These are phyloP conservation scores for Ascobolus immersus DNA, from an alignment of 495 filamentous ascomycete species.

Conservation along the genomic window DNA sequence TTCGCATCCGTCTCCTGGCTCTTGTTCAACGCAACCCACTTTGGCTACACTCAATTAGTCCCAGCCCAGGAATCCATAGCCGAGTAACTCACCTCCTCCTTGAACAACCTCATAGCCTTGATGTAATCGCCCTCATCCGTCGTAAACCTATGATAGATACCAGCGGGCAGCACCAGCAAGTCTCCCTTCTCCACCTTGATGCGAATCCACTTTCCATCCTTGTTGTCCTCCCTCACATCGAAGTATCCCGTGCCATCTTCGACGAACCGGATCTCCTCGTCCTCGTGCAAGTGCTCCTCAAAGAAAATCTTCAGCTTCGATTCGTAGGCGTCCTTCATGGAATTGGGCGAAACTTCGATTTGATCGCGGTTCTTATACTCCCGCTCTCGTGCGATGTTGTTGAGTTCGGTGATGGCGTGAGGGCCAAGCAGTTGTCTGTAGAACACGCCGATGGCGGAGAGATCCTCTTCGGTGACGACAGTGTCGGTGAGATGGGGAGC, in stretches of 20 bases:
- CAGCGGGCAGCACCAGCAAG: slow-evolving; percentile 76
- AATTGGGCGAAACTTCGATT: slow-evolving; percentile 63
- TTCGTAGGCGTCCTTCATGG: slow-evolving; percentile 59
- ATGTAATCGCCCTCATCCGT: slow-evolving; percentile 80
- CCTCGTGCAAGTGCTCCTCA: slow-evolving; percentile 85
- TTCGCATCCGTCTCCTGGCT: slow-evolving; percentile 54
- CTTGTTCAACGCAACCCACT: slow-evolving; percentile 89
- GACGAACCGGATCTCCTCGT: slow-evolving; percentile 97
- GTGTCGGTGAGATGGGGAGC: slow-evolving; percentile 65
- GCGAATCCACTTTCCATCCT: slow-evolving; percentile 57
- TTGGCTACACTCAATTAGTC: slow-evolving; percentile 27
- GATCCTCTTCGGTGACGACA: slow-evolving; percentile 30
- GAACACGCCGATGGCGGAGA: slow-evolving; percentile 49
- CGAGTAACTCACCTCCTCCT: slow-evolving; percentile 38
- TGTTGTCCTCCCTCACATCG: slow-evolving; percentile 49
- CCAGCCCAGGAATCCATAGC: too few species aligned
- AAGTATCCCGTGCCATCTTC: slow-evolving; percentile 77
- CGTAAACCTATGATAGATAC: slow-evolving; percentile 92
- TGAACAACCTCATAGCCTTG: slow-evolving; percentile 88
- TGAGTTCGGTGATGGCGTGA: slow-evolving; percentile 30
- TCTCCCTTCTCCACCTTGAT: slow-evolving; percentile 47
- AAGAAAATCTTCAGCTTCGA: slow-evolving; percentile 84
- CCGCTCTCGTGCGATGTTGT: slow-evolving; percentile 46
- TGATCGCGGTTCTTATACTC: slow-evolving; percentile 88
- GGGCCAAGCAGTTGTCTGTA: slow-evolving; percentile 36